Evolutionary conservation across 805 yeast species (phyloP), one percentile per base, ranked within the genome.

Genomic region (Nakazawaea populi): DNA sequence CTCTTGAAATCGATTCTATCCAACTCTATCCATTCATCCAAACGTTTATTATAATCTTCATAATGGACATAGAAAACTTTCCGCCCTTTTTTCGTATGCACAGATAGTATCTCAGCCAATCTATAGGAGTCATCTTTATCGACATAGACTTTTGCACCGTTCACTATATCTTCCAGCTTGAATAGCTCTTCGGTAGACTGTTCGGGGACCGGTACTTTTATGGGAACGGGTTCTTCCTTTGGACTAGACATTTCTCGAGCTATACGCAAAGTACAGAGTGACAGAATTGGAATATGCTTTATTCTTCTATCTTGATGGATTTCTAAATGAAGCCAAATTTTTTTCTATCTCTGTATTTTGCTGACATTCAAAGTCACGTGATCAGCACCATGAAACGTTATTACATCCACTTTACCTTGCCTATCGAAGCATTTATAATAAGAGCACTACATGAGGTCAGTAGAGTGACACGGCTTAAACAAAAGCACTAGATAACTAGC

Each of bases 21-120:
- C 4, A 80, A 74, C 24, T 77, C 73, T 6, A 94, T 80, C 98
- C 98, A 92, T 66, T 94, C 99, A 70, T 94, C 99, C 58, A 94
- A 76, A 66, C 99, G 86, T 67, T 94, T 94, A 72, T 94, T 94
- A 73, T 85, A 94, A 58, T 91, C 96, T 48, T 83, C 89, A 69
- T 90, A 94, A 67, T 94, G 99, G 32, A 94, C 96, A 64, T 94
- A 94, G 66, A 85, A 91, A 56, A 81, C 87, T 34, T 82, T 80
- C 54, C 86, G 79, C 11, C 91, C 89, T 63, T 89, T 85, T 60
- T 87, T 82, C 44, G 77, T 68, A 55, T 87, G 89, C 46, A 81
- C 76, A 18, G 91, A 89, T 43, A 94, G 70, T 42, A 94, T 81
- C 64, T 94, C 99, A 1, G 98, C 97, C 35, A 82, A 65, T 54